phyloP scores from a whole-genome alignment of 2,329 filamentous ascomycete genomes.

The Calonectria ilicicola region DNA sequence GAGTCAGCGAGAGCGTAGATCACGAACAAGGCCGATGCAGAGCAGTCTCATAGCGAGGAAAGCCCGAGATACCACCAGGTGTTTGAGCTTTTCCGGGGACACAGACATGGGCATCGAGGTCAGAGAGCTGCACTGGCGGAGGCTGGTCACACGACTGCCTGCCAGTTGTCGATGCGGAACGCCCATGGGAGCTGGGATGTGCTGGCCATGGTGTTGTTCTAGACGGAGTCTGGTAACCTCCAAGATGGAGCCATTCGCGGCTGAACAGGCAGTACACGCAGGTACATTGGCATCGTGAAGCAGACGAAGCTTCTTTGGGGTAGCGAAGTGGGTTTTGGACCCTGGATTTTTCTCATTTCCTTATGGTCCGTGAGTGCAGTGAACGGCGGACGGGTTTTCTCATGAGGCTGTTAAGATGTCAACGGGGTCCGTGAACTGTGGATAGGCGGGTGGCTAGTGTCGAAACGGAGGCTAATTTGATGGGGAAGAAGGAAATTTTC shows the following conservation, averaged over 20 bases:
- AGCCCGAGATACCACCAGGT: slow-evolving; percentile 11
- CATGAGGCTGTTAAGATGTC: slow-evolving; percentile 20
- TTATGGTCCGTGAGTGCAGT: slow-evolving; percentile 13
- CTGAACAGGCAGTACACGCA: background rate
- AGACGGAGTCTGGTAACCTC: background rate
- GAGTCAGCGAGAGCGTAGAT: background rate
- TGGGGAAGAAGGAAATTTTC: slow-evolving; percentile 5
- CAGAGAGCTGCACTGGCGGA: background rate
- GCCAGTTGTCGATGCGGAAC: background rate
- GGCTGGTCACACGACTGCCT: slow-evolving; percentile 12
- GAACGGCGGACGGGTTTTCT: background rate
- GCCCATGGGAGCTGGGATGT: slow-evolving; percentile 3
- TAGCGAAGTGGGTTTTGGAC: slow-evolving; percentile 12
- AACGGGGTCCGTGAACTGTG: slow-evolving; percentile 17
- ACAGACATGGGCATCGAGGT: background rate
- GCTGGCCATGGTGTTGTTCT: slow-evolving; percentile 5
- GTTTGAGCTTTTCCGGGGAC: background rate
- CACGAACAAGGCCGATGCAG: background rate
- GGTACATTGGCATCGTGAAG: slow-evolving; percentile 14
- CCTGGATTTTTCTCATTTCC: slow-evolving; percentile 14
- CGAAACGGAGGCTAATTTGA: slow-evolving; percentile 1
- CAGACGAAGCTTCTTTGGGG: slow-evolving; percentile 6
- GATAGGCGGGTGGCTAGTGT: slow-evolving; percentile 1
- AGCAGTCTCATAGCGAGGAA: background rate
- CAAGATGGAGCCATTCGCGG: background rate